These are phyloP conservation scores for Periconia sp. DNA, from an alignment of 2,329 filamentous ascomycete species.

Conservation along the genomic window DNA sequence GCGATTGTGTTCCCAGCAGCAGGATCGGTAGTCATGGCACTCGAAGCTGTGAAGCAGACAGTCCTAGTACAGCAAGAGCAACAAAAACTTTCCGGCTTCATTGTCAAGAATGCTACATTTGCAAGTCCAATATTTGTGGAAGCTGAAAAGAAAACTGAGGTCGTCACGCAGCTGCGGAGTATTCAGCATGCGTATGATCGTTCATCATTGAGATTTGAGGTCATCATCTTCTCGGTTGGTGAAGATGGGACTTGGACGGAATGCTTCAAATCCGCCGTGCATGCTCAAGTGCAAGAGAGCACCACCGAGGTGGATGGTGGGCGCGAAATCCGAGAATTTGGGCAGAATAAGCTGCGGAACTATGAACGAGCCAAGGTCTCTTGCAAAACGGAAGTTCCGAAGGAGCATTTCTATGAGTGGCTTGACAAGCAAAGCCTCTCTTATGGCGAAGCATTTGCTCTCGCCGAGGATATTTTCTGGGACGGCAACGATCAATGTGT, in stretches of 20 bases:
- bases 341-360: background rate
- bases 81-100: constrained; percentile 1
- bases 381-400: background rate
- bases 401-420: constrained; percentile 1
- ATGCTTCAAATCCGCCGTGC: background rate
- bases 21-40: constrained; percentile 26
- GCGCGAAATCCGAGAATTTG: background rate
- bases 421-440: background rate
- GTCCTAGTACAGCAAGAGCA: background rate
- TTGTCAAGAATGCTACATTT: constrained; percentile 5
- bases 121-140: constrained; percentile 3
- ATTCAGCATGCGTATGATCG: constrained; percentile 8
- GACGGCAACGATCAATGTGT: constrained; percentile 1
- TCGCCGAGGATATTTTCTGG: constrained; percentile 4
- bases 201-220: constrained; percentile 3
- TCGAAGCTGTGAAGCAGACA: constrained; percentile 6
- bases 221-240: constrained; percentile 1
- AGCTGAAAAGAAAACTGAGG: background rate
- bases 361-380: background rate
- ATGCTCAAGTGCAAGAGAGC: constrained; percentile 1
- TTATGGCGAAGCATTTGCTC: constrained; percentile 4
- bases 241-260: background rate
- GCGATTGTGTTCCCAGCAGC: constrained; percentile 34
- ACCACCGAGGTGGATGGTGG: background rate
- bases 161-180: background rate